A percentile compares a stretch with the other conserved stretches of the same genome.
Evolutionary conservation across 805 yeast species (phyloP).

Genomic region (Myxozyma monticola): DNA sequence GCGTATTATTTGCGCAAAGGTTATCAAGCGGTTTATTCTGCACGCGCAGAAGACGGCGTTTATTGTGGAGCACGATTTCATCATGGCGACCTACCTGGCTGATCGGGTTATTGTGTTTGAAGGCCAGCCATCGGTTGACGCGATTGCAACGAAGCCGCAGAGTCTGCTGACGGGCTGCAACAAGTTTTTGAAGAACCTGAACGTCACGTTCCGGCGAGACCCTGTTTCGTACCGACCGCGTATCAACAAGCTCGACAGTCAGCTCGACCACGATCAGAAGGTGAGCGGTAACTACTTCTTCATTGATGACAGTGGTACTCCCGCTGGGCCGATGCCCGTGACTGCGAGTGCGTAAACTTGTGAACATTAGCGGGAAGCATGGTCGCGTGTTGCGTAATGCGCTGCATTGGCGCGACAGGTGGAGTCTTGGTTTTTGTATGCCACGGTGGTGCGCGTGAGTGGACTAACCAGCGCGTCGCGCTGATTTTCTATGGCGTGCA

Average conservation of each 20-base stretch:
- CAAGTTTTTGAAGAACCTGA: slow-evolving; percentile 91
- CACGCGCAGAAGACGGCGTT: slow-evolving; percentile 99
- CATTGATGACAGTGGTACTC: slow-evolving; percentile 64
- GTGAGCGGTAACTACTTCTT: slow-evolving; percentile 90
- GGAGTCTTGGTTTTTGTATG: no score
- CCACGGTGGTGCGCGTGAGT: no score
- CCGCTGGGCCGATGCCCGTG: background rate
- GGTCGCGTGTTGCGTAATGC: no score
- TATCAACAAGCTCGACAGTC: slow-evolving; percentile 95
- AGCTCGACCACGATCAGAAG: slow-evolving; percentile 95
- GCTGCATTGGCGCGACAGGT: no score
- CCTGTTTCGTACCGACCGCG: slow-evolving; percentile 98
- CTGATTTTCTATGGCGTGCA: no score
- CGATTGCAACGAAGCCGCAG: slow-evolving; percentile 87
- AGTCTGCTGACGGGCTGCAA: slow-evolving; percentile 95
- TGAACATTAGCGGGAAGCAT: no score
- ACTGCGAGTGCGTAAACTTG: background rate
- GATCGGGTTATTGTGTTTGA: slow-evolving; percentile 98
- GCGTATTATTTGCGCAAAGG: slow-evolving; percentile 98
- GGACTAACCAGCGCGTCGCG: no score
- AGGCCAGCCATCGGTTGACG: slow-evolving; percentile 85
- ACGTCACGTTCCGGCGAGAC: slow-evolving; percentile 98
- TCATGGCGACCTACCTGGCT: slow-evolving; percentile 99
- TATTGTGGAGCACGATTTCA: slow-evolving; percentile 99
- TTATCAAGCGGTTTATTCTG: slow-evolving; percentile 91